A percentile compares a stretch with the other conserved stretches of the same genome.
Conservation (phyloP, 345 rosid species). For the Alliaria petiolata region DNA sequence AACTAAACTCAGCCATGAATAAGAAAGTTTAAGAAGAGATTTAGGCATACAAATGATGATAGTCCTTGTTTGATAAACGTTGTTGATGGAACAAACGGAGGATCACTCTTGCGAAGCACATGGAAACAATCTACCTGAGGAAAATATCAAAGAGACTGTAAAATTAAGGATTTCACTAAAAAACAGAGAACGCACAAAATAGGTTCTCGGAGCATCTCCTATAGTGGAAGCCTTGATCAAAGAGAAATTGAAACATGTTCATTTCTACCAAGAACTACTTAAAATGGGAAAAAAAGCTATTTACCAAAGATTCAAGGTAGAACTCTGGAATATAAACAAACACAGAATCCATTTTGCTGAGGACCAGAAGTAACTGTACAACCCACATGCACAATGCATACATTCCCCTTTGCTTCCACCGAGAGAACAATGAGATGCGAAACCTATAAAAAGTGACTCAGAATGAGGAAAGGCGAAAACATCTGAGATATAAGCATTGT, state of each 20-base stretch:
- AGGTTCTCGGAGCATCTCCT: background rate
- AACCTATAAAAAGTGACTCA: slow-evolving; percentile 59
- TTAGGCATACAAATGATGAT: slow-evolving; percentile 73
- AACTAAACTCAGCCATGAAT: background rate
- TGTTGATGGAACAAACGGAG: slow-evolving; percentile 77
- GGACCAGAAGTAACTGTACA: slow-evolving; percentile 79
- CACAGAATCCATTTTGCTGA: slow-evolving; percentile 81
- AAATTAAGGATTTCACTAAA: background rate
- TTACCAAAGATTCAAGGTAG: slow-evolving; percentile 90
- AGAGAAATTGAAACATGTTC: background rate
- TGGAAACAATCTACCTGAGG: slow-evolving; percentile 97
- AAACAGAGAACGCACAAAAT: background rate
- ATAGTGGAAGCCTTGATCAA: background rate
- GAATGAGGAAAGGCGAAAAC: background rate
- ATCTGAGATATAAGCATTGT: slow-evolving; percentile 10
- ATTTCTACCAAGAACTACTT: background rate
- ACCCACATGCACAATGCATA: slow-evolving; percentile 96
- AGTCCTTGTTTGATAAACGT: slow-evolving; percentile 92
- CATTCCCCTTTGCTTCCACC: slow-evolving; percentile 99
- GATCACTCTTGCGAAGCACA: slow-evolving; percentile 93
- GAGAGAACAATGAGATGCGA: slow-evolving; percentile 73
- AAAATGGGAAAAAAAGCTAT: slow-evolving; percentile 4
- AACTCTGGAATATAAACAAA: slow-evolving; percentile 84
- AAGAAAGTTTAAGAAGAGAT: background rate
- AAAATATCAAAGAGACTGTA: slow-evolving; percentile 2